Evolutionary conservation across 352 stramenopile species (phyloP).

Genomic region (Blastocystis sp.): DNA sequence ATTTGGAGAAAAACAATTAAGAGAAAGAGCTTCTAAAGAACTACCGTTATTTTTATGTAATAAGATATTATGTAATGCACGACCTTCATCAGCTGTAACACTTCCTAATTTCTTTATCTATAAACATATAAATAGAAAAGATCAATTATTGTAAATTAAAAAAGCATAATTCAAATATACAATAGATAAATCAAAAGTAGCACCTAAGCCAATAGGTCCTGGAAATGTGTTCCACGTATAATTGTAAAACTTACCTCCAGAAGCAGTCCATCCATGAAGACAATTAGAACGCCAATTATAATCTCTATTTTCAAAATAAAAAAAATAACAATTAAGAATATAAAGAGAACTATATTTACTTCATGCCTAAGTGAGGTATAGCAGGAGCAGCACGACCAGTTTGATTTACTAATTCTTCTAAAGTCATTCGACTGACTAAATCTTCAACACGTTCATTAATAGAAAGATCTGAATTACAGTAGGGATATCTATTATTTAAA

Average conservation of each 20-base stretch:
- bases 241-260: conserved; percentile 1
- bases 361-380: not conserved
- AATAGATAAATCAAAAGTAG: not conserved
- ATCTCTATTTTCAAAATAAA: too few species aligned
- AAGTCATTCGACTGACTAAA: conserved; percentile 6
- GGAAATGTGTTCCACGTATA: not conserved
- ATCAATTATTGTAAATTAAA: too few species aligned
- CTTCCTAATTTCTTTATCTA: not conserved
- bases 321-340: too few species aligned
- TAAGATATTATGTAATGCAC: conserved; percentile 9
- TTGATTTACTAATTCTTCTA: not conserved
- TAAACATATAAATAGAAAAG: not conserved
- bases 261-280: not conserved
- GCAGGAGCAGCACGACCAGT: not conserved
- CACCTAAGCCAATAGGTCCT: not conserved
- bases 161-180: too few species aligned
- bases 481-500: conserved; percentile 1
- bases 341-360: too few species aligned
- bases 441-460: conserved; percentile 6
- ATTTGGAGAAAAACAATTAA: conserved; percentile 8
- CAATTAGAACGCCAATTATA: conserved; percentile 12
- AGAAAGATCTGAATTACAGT: conserved; percentile 6
- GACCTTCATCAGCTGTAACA: conserved; percentile 1
- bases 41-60: not conserved
- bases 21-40: not conserved